These are phyloP conservation scores for Dovyalis caffra DNA, from an alignment of 345 rosid species.

Conservation along the genomic window DNA sequence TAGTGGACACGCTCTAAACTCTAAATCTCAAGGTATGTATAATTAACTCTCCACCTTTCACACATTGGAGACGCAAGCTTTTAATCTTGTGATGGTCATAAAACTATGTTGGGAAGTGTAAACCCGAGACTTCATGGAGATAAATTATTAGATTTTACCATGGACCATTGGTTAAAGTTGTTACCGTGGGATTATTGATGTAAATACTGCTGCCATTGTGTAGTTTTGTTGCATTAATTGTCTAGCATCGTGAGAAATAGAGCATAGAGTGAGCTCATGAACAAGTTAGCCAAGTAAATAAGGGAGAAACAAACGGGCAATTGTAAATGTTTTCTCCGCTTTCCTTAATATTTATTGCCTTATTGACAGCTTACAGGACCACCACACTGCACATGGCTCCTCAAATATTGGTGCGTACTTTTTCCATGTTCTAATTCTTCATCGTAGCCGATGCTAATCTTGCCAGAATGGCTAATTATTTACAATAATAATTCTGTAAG, in stretches of 20 bases:
- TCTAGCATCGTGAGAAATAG: neutral
- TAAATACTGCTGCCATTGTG: neutral
- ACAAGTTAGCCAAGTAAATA: neutral
- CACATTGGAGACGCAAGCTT: neutral
- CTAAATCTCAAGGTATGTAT: neutral
- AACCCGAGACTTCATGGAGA: neutral
- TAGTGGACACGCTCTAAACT: too few relatives aligned
- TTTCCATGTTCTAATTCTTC: neutral
- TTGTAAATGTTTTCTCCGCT: neutral
- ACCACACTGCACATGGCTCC: neutral
- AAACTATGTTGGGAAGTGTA: neutral
- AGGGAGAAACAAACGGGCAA: neutral
- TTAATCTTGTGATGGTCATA: too few relatives aligned
- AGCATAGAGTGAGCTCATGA: neutral
- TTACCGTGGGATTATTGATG: too few relatives aligned
- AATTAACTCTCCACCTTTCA: neutral
- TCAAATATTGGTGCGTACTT: neutral
- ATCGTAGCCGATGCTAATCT: neutral
- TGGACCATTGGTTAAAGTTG: too few relatives aligned
- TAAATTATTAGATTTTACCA: neutral
- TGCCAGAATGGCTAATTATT: neutral
- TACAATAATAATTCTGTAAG: too few relatives aligned
- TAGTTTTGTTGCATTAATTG: neutral
- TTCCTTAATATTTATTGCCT: neutral
- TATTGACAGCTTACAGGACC: slow-evolving; percentile 1